Percentiles rank a stretch among this genome's conserved stretches.
Evolutionary conservation across 1,284 basidiomycete species (phyloP).

Genomic region (Moniliella sp.): DNA sequence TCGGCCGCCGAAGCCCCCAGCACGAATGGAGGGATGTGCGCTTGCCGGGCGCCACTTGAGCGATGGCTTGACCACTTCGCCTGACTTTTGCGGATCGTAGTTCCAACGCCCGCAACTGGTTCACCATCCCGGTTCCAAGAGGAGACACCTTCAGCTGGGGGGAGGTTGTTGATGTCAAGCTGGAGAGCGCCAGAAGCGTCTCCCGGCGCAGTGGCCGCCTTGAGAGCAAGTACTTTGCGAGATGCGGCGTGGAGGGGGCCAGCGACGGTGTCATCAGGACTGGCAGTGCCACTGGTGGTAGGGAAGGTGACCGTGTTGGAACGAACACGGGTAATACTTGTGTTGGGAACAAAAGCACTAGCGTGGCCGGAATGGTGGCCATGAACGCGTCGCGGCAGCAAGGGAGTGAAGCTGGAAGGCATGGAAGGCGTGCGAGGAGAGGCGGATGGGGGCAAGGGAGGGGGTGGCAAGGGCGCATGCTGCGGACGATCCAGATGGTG

Average conservation of each 20-base stretch:
- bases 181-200: slow-evolving; percentile 16
- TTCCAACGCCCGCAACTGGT: slow-evolving; percentile 7
- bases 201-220: slow-evolving; percentile 11
- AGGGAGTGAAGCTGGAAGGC: no score
- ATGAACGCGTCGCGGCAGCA: no score
- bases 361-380: no score
- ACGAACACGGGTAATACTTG: no score
- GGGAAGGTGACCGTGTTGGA: no score
- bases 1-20: slow-evolving; percentile 35
- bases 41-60: slow-evolving; percentile 47
- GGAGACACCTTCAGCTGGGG: slow-evolving; percentile 10
- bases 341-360: no score
- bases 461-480: no score
- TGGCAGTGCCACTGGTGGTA: no score
- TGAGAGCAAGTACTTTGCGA: slow-evolving; percentile 15
- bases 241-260: slow-evolving; percentile 13
- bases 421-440: no score
- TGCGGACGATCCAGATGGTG: no score
- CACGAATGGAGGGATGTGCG: slow-evolving; percentile 32
- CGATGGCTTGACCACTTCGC: slow-evolving; percentile 72
- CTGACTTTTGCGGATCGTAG: slow-evolving; percentile 65
- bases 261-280: no score
- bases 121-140: slow-evolving; percentile 1
- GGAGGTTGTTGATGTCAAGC: slow-evolving; percentile 18
- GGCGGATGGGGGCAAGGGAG: no score